A percentile compares a stretch with the other conserved stretches of the same genome.
These are phyloP conservation scores for Proliferodiscus dingleyae DNA, from an alignment of 2,329 filamentous ascomycete genomes.

Conservation along the genomic window DNA sequence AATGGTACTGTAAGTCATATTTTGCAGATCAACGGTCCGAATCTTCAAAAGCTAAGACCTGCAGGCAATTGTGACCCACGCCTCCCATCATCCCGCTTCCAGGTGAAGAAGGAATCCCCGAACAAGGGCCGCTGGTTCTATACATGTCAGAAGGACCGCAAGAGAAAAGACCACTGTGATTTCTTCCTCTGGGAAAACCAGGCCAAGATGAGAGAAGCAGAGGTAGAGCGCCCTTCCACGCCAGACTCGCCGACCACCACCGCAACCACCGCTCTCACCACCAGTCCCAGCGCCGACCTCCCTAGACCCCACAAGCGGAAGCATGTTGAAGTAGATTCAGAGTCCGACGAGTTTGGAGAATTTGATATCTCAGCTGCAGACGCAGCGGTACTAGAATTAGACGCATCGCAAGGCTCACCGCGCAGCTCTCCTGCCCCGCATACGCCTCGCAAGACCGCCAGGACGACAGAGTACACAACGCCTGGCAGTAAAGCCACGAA, in stretches of 20 bases:
- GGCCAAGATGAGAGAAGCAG: constrained; percentile 41
- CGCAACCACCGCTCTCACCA: background rate
- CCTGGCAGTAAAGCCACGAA: constrained; percentile 29
- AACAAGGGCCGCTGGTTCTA: constrained; percentile 52
- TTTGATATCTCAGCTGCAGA: background rate
- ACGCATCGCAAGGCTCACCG: background rate
- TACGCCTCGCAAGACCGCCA: constrained; percentile 25
- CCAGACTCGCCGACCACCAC: background rate
- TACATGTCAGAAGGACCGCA: constrained; percentile 42
- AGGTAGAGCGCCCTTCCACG: background rate
- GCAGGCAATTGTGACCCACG: constrained; percentile 48
- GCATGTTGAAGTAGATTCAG: background rate
- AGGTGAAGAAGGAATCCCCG: constrained; percentile 43
- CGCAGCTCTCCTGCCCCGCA: constrained; percentile 10
- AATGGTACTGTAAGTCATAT: no score
- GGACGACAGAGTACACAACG: constrained; percentile 17
- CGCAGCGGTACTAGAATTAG: background rate
- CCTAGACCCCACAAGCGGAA: constrained; percentile 1
- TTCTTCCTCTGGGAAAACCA: constrained; percentile 57
- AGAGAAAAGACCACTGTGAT: constrained; percentile 40
- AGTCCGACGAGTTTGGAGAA: background rate
- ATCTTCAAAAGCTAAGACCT: no score
- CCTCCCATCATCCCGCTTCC: constrained; percentile 44
- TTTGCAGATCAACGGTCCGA: no score
- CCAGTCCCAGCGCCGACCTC: no score